These are phyloP conservation scores for Boletus coccyginus DNA, from an alignment of 768 basidiomycete genomes.

Conservation along the genomic window DNA sequence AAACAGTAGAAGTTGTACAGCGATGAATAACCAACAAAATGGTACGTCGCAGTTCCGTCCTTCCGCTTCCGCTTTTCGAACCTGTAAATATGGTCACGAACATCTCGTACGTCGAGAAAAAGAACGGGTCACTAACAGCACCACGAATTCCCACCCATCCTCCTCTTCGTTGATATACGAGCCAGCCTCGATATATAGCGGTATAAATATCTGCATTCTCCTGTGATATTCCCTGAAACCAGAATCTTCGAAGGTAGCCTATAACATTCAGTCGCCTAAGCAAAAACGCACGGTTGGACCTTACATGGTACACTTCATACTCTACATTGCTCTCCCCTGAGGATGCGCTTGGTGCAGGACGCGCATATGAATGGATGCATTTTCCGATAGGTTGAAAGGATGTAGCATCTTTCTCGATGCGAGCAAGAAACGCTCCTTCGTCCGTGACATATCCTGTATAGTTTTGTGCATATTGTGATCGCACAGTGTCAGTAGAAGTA, in stretches of 20 bases:
- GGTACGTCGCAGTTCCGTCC: slow-evolving; percentile 63
- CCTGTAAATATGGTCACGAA: slow-evolving; percentile 37
- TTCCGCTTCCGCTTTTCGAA: slow-evolving; percentile 80
- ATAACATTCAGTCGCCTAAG: slow-evolving; percentile 5
- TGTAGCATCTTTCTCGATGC: slow-evolving; percentile 75
- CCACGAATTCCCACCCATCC: slow-evolving; percentile 88
- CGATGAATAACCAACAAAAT: slow-evolving; percentile 93
- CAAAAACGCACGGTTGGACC: slow-evolving; percentile 26
- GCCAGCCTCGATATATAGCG: slow-evolving; percentile 94
- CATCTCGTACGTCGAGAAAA: background rate
- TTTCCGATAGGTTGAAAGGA: slow-evolving; percentile 76
- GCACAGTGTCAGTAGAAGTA: background rate
- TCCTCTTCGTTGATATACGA: slow-evolving; percentile 95
- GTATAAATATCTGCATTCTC: slow-evolving; percentile 90
- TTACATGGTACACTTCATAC: slow-evolving; percentile 89
- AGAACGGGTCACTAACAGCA: slow-evolving; percentile 58
- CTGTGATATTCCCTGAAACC: slow-evolving; percentile 92
- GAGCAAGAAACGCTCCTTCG: slow-evolving; percentile 60
- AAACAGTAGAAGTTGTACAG: slow-evolving; percentile 95
- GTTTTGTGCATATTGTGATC: background rate
- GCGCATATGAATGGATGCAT: slow-evolving; percentile 73
- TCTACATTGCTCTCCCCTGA: slow-evolving; percentile 58
- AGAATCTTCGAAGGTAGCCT: slow-evolving; percentile 83
- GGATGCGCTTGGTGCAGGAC: slow-evolving; percentile 43
- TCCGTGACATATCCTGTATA: slow-evolving; percentile 65